phyloP scores from a whole-genome alignment of 805 yeast species.

The Blastobotrys americana region DNA sequence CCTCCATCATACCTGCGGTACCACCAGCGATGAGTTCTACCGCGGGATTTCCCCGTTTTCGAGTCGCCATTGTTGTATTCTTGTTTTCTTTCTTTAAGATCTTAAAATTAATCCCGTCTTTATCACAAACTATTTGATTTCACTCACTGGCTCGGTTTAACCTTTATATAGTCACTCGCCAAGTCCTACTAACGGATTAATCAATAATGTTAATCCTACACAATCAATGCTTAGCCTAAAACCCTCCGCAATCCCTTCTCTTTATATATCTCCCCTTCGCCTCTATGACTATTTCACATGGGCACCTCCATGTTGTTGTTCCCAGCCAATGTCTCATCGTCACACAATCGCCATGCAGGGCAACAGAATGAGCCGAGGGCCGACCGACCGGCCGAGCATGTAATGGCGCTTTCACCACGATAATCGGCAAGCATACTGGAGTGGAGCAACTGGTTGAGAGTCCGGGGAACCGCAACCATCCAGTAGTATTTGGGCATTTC shows the following conservation, averaged over 20 bases:
- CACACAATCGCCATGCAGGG: neutral
- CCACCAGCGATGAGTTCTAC: conserved; percentile 73
- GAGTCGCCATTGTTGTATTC: conserved; percentile 12
- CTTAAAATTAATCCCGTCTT: too few species aligned
- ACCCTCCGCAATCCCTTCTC: too few species aligned
- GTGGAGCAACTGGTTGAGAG: neutral
- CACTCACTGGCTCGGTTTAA: too few species aligned
- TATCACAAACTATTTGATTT: too few species aligned
- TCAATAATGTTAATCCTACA: too few species aligned
- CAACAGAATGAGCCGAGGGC: neutral
- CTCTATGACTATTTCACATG: neutral
- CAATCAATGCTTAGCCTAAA: too few species aligned
- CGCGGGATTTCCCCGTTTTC: conserved; percentile 22
- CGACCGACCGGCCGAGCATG: neutral
- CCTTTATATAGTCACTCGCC: too few species aligned
- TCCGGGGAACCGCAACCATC: neutral
- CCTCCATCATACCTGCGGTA: conserved; percentile 94
- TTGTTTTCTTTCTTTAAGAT: too few species aligned
- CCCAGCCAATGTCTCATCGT: too few species aligned
- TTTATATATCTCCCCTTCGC: neutral
- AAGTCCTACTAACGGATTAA: too few species aligned
- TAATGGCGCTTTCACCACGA: neutral
- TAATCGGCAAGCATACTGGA: neutral
- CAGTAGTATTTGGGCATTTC: neutral
- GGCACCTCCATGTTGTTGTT: neutral